phyloP scores from a whole-genome alignment of 2,329 filamentous ascomycete genomes.

The Raffaelea albimanens region DNA sequence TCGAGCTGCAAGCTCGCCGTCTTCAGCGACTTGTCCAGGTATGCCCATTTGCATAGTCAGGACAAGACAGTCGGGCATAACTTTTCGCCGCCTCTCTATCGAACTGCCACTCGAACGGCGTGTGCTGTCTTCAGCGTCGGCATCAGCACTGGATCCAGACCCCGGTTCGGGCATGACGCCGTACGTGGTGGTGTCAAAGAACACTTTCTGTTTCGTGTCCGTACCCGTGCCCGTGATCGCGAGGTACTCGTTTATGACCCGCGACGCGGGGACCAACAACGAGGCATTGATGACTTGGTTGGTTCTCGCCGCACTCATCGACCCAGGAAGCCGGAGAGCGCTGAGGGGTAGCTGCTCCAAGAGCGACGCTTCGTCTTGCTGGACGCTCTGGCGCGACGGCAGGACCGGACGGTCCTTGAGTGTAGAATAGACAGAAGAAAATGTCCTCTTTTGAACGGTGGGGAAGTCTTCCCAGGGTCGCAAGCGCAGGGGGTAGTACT shows the following conservation, averaged over 20 bases:
- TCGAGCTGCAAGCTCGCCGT: neutral
- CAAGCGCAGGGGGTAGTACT: constrained; percentile 1
- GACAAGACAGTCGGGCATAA: neutral
- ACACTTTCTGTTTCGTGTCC: neutral
- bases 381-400: neutral
- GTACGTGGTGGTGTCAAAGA: neutral
- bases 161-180: neutral
- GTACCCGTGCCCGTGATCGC: neutral
- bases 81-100: neutral
- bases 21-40: neutral
- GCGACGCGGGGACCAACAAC: neutral
- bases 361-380: neutral
- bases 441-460: constrained; percentile 28
- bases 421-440: neutral
- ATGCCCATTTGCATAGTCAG: neutral
- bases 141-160: neutral
- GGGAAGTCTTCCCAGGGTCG: constrained; percentile 34
- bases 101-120: neutral
- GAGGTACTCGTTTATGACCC: neutral
- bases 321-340: neutral
- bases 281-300: neutral
- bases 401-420: neutral
- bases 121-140: too few species aligned
- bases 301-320: neutral
- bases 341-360: neutral